phyloP scores from a whole-genome alignment of 352 stramenopile species.

The Phytophthora meadii region DNA sequence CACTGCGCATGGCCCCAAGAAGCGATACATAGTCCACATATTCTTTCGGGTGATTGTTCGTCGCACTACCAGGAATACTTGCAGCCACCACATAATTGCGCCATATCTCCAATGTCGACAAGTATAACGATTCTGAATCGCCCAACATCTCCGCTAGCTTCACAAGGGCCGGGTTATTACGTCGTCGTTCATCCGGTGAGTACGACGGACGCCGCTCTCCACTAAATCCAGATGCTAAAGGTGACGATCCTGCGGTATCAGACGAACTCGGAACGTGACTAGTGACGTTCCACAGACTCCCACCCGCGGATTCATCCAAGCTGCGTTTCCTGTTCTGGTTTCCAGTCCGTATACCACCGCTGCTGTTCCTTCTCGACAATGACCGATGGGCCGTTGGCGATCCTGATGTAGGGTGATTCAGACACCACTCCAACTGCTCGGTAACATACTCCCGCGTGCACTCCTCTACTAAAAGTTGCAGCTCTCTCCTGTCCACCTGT shows the following conservation, averaged over 20 bases:
- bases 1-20: slow-evolving; percentile 77
- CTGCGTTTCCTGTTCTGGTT: slow-evolving; percentile 40
- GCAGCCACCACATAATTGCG: slow-evolving; percentile 76
- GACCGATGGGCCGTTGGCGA: slow-evolving; percentile 18
- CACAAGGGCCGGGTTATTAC: slow-evolving; percentile 66
- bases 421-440: slow-evolving; percentile 74
- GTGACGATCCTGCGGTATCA: slow-evolving; percentile 32
- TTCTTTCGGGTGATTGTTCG: slow-evolving; percentile 70
- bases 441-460: slow-evolving; percentile 80
- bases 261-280: slow-evolving; percentile 70
- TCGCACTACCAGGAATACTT: slow-evolving; percentile 69
- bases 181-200: slow-evolving; percentile 70
- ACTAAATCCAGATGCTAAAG: slow-evolving; percentile 35
- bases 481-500: slow-evolving; percentile 71
- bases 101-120: slow-evolving; percentile 80
- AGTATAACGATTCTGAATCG: slow-evolving; percentile 84
- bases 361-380: slow-evolving; percentile 38
- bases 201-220: slow-evolving; percentile 37
- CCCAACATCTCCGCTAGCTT: slow-evolving; percentile 83
- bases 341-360: slow-evolving; percentile 17
- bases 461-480: slow-evolving; percentile 77
- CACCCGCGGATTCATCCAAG: slow-evolving; percentile 38
- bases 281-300: slow-evolving; percentile 69
- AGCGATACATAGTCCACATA: slow-evolving; percentile 88
- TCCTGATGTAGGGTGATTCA: slow-evolving; percentile 46